Conservation (phyloP, 2,329 filamentous ascomycete species). For the Trichoderma endophyticum region DNA sequence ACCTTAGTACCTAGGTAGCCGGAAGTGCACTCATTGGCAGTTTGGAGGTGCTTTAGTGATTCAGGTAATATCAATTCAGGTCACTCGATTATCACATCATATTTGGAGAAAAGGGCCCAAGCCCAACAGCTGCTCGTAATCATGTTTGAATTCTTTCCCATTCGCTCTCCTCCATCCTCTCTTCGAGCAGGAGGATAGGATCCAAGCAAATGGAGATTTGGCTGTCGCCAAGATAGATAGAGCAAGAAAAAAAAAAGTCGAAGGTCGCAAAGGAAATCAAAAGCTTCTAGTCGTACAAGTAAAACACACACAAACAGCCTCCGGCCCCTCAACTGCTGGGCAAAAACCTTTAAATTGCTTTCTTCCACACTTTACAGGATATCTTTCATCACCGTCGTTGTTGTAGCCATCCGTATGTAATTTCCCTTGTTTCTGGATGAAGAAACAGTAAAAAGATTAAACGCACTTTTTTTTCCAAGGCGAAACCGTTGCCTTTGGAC, state of each 20-base stretch:
- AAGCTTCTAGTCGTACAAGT: conserved; percentile 34
- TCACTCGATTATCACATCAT: not conserved
- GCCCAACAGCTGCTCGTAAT: not conserved
- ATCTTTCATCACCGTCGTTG: conserved; percentile 3
- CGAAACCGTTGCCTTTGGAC: conserved; percentile 26
- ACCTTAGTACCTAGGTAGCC: not conserved
- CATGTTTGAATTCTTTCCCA: conserved; percentile 2
- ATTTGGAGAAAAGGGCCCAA: not conserved
- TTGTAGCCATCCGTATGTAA: conserved; percentile 17
- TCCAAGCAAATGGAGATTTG: not conserved
- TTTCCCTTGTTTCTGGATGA: conserved; percentile 36
- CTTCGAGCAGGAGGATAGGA: not conserved
- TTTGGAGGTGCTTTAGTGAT: not conserved
- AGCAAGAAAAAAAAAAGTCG: conserved; percentile 17
- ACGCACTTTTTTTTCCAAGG: conserved; percentile 35
- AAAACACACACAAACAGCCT: conserved; percentile 23
- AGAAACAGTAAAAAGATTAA: conserved; percentile 32
- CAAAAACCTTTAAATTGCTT: conserved; percentile 27
- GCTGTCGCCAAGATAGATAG: not conserved
- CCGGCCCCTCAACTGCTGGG: conserved; percentile 21
- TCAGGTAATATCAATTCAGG: not conserved
- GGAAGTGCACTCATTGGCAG: not conserved
- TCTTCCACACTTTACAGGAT: conserved; percentile 19
- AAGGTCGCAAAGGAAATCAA: not conserved
- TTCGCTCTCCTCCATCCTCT: not conserved